Conservation (phyloP, 768 basidiomycete species). For the Favolaschia claudopus region DNA sequence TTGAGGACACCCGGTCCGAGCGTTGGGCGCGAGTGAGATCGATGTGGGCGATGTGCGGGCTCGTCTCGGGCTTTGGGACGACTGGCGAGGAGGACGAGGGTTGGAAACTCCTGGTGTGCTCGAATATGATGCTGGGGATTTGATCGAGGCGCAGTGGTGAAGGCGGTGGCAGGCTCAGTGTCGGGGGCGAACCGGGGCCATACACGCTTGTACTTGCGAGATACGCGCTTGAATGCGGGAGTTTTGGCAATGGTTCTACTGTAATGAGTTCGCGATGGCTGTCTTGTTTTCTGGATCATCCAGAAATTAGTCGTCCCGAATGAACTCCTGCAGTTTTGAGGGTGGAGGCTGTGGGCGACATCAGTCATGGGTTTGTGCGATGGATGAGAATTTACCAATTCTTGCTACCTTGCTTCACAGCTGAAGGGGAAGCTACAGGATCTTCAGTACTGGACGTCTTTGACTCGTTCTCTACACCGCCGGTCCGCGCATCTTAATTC, state of each 20-base stretch:
- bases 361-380: too few species aligned
- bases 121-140: slow-evolving; percentile 4
- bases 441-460: too few species aligned
- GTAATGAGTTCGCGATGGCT: neutral
- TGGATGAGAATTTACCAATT: neutral
- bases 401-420: too few species aligned
- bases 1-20: slow-evolving; percentile 47
- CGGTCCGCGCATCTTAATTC: too few species aligned
- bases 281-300: slow-evolving; percentile 18
- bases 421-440: too few species aligned
- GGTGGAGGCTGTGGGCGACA: neutral
- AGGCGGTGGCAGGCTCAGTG: slow-evolving; percentile 2
- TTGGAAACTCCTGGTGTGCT: neutral
- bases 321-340: slow-evolving; percentile 22
- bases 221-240: slow-evolving; percentile 6
- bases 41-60: slow-evolving; percentile 38
- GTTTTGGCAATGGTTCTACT: too few species aligned
- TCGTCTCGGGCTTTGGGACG: neutral
- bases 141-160: slow-evolving; percentile 10
- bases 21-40: slow-evolving; percentile 35
- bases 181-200: slow-evolving; percentile 22
- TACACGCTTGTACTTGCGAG: slow-evolving; percentile 22
- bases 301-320: slow-evolving; percentile 21
- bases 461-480: too few species aligned
- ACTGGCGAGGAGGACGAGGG: neutral